Conservation (phyloP, 306 rosid genomes). For the Medicago arabica region DNA sequence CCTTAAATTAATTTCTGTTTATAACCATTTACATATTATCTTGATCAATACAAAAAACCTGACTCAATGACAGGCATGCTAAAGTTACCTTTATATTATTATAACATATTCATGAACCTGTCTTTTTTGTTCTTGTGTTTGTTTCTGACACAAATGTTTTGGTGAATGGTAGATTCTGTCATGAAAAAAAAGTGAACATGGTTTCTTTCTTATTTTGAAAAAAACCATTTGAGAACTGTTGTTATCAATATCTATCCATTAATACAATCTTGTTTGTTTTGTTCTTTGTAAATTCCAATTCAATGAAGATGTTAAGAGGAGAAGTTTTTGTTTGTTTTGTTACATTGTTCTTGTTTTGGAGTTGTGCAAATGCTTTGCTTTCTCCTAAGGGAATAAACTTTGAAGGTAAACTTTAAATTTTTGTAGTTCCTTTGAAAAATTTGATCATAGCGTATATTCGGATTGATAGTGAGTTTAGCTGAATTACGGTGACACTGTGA, state of each 20-base stretch:
- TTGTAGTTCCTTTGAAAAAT: neutral
- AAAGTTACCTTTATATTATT: conserved; percentile 59
- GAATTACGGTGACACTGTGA: too few species aligned
- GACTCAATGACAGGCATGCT: conserved; percentile 77
- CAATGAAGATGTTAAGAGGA: conserved; percentile 56
- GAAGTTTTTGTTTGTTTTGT: conserved; percentile 56
- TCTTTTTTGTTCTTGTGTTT: conserved; percentile 42
- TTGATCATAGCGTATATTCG: neutral
- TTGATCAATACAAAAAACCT: conserved; percentile 51
- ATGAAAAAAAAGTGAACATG: conserved; percentile 49
- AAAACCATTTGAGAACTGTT: conserved; percentile 43
- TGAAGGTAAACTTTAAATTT: conserved; percentile 67
- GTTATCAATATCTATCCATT: conserved; percentile 29
- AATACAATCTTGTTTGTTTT: neutral
- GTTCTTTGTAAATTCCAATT: conserved; percentile 43
- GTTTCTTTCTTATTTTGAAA: conserved; percentile 53
- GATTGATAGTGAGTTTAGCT: neutral
- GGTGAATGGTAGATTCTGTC: conserved; percentile 65
- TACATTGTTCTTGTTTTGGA: conserved; percentile 54
- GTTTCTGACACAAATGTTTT: conserved; percentile 60
- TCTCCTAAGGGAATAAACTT: conserved; percentile 95
- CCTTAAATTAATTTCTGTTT: conserved; percentile 47
- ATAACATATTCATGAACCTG: conserved; percentile 50
- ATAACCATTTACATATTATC: conserved; percentile 45
- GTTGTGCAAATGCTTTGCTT: conserved; percentile 69